Evolutionary conservation across 495 filamentous ascomycete genomes (phyloP).

Genomic region (Aspergillus hancockii): DNA sequence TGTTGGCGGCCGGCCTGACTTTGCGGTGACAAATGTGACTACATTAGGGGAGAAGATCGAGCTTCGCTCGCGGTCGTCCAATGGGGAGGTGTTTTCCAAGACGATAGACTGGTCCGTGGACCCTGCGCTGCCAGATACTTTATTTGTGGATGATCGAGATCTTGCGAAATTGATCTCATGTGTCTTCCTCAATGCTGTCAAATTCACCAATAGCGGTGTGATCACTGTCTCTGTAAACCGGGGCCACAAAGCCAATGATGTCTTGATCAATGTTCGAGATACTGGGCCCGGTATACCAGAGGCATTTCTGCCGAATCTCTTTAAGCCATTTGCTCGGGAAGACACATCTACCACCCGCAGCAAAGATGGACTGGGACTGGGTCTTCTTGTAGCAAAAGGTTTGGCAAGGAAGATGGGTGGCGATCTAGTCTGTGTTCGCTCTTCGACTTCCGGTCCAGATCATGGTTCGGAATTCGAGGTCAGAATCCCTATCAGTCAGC

Average conservation of each 20-base stretch:
- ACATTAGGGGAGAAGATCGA: conserved; percentile 68
- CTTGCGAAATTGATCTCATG: conserved; percentile 74
- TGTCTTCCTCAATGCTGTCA: conserved; percentile 76
- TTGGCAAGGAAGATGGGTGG: conserved; percentile 75
- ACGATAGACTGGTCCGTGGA: conserved; percentile 70
- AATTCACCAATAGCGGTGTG: conserved; percentile 73
- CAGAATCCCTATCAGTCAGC: conserved; percentile 61
- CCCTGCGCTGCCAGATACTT: conserved; percentile 61
- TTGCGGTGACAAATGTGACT: conserved; percentile 58
- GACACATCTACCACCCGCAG: conserved; percentile 72
- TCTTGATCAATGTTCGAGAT: conserved; percentile 64
- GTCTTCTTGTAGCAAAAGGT: conserved; percentile 75
- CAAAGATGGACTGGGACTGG: conserved; percentile 73
- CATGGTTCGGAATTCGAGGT: conserved; percentile 77
- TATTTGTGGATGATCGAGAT: conserved; percentile 71
- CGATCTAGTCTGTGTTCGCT: conserved; percentile 67
- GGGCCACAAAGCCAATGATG: conserved; percentile 51
- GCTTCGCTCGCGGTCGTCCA: conserved; percentile 58
- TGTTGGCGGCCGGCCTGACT: conserved; percentile 73
- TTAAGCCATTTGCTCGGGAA: conserved; percentile 73
- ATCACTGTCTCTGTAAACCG: conserved; percentile 60
- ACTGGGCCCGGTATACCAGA: conserved; percentile 73
- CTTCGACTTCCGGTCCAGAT: conserved; percentile 65
- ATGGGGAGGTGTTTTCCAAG: conserved; percentile 58
- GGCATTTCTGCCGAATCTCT: conserved; percentile 69